phyloP scores from a whole-genome alignment of 208 protist species.

The Trypanosoma lewisi region DNA sequence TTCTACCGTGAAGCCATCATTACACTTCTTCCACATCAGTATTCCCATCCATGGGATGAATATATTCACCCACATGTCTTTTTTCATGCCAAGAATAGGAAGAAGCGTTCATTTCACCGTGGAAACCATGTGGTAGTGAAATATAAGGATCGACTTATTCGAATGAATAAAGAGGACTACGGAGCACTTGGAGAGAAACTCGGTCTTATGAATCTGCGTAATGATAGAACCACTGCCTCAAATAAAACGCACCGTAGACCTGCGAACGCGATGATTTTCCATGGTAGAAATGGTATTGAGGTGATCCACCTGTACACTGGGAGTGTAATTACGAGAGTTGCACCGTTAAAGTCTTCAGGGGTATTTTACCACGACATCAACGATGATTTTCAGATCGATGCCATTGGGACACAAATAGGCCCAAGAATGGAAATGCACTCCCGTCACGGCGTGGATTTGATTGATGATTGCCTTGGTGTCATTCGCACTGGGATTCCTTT shows the following conservation, averaged over 20 bases:
- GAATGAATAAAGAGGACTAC: conserved; percentile 70
- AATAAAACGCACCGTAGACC: conserved; percentile 6
- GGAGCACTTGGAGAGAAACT: conserved; percentile 57
- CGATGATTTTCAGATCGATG: conserved; percentile 80
- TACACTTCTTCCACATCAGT: conserved; percentile 79
- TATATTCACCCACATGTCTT: conserved; percentile 66
- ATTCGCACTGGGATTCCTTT: conserved; percentile 57
- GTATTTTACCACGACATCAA: conserved; percentile 87
- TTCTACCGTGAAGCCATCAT: conserved; percentile 75
- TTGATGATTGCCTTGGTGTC: conserved; percentile 70
- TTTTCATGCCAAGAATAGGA: conserved; percentile 53
- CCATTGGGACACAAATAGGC: conserved; percentile 61
- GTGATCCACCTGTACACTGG: conserved; percentile 90
- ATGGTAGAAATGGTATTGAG: conserved; percentile 72
- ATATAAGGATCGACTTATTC: conserved; percentile 62
- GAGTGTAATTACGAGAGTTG: conserved; percentile 55
- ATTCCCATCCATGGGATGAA: conserved; percentile 81
- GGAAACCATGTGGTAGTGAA: conserved; percentile 42
- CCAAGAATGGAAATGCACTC: conserved; percentile 34
- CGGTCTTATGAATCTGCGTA: conserved; percentile 24
- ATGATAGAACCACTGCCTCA: conserved; percentile 8
- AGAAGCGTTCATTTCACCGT: conserved; percentile 21
- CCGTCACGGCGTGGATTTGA: conserved; percentile 52
- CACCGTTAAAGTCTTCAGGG: conserved; percentile 54
- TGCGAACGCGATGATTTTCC: conserved; percentile 85